These are phyloP conservation scores for Sclerotinia subarctica DNA, from an alignment of 2,329 filamentous ascomycete genomes.

Conservation along the genomic window DNA sequence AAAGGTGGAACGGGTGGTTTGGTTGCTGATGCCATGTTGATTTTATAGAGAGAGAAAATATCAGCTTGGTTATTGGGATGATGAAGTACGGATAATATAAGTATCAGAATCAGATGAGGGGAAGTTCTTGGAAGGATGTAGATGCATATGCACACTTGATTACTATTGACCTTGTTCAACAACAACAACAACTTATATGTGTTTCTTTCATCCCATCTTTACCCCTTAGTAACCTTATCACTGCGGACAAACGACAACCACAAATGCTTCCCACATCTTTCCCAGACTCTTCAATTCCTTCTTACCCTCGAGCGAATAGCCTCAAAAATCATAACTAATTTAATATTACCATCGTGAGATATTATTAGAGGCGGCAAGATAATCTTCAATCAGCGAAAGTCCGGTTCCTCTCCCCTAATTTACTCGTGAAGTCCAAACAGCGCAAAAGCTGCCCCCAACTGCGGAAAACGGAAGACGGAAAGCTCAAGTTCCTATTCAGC, in stretches of 20 bases:
- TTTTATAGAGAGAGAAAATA: background rate
- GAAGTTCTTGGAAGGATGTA: background rate
- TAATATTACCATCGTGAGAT: too few species aligned
- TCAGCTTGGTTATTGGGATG: background rate
- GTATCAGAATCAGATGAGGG: background rate
- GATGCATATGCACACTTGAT: slow-evolving; percentile 1
- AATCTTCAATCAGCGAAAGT: background rate
- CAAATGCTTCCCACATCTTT: background rate
- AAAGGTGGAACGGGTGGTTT: slow-evolving; percentile 65
- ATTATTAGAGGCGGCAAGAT: background rate
- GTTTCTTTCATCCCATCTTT: background rate
- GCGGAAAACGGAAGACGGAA: too few species aligned
- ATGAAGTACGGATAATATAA: background rate
- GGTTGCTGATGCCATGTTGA: slow-evolving; percentile 20
- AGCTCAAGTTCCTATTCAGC: too few species aligned
- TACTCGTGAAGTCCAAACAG: background rate
- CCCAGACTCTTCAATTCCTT: too few species aligned
- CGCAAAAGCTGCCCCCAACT: background rate
- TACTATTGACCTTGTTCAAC: background rate
- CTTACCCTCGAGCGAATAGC: background rate
- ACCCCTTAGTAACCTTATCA: background rate
- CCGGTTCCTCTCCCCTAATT: background rate
- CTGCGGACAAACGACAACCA: background rate
- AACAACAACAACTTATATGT: background rate
- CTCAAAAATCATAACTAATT: background rate